A percentile compares a stretch with the other conserved stretches of the same genome.
phyloP scores from a whole-genome alignment of 768 basidiomycete genomes.

The Phanerochaete sordida region DNA sequence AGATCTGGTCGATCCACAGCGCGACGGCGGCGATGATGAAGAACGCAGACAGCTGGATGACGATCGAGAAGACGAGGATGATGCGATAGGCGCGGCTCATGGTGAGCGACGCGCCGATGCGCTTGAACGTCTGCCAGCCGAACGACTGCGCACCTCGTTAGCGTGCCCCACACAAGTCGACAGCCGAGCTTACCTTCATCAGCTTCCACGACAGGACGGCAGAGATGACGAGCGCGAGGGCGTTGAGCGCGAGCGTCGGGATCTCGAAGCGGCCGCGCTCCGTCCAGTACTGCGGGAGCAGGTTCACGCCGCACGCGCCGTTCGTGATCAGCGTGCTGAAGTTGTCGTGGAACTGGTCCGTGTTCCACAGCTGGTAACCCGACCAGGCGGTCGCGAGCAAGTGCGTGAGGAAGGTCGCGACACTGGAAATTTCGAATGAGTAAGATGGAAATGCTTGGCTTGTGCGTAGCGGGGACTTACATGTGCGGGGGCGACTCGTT shows the following conservation, averaged over 20 bases:
- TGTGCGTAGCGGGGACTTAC: constrained; percentile 18
- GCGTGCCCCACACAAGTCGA: background rate
- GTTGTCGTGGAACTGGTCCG: constrained; percentile 50
- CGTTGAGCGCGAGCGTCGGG: constrained; percentile 59
- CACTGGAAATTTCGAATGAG: constrained; percentile 19
- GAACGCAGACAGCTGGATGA: constrained; percentile 74
- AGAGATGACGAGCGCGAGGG: constrained; percentile 55
- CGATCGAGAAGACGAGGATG: constrained; percentile 65
- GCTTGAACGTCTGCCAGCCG: constrained; percentile 88
- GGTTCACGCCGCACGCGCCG: constrained; percentile 57
- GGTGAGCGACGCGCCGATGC: constrained; percentile 68
- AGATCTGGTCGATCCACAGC: constrained; percentile 76
- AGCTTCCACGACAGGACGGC: constrained; percentile 69
- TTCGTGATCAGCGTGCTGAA: constrained; percentile 57
- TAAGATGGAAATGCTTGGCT: background rate
- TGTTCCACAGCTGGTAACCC: constrained; percentile 60
- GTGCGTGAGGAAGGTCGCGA: constrained; percentile 73
- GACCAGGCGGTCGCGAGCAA: constrained; percentile 72
- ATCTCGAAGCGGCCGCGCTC: constrained; percentile 59
- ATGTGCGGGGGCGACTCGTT: constrained; percentile 85
- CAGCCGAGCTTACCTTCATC: constrained; percentile 49
- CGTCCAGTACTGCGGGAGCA: constrained; percentile 66
- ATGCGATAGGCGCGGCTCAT: constrained; percentile 77
- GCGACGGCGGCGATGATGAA: constrained; percentile 69
- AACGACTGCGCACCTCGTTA: constrained; percentile 44